Base-by-base conservation (phyloP, 2,329 filamentous ascomycete genomes). In the Coniochaeta sp. region DNA sequence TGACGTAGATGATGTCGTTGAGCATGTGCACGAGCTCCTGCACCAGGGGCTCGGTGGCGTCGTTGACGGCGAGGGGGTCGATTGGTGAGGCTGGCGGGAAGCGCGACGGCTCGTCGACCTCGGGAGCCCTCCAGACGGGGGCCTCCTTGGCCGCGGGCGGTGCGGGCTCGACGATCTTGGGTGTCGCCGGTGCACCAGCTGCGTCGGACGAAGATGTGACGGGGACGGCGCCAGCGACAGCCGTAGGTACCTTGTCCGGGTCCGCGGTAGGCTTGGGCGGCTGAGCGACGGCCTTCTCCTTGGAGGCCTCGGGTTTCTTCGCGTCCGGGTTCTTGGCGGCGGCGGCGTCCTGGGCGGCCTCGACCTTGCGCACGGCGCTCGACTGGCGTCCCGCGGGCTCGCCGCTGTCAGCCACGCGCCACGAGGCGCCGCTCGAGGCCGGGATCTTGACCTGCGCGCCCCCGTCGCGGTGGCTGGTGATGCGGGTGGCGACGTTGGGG, bases 1-100 rank as follows among this genome's bases (percentile, higher is more conserved):
- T 88, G 55, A 96, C 91, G 9, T 90, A 87, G 71, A 99, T 96
- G 68, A 99, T 89, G 74, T 96, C 91, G 77, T 99, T 99, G 68
- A 99, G 83, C 77, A 96, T 93, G 77, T 91, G 93, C 62, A 96
- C 91, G 6, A 99, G 81, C 69, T 98, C 91, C 75, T 97, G 92
- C 24, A 98, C 90, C 38, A 96, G 83, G 30, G 91, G 90, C 72
- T 98, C 93, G 62, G 87, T 85, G 58, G 89, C 91, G 68, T 91
- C 84, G 59, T 85, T 81, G 26, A 96, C 83, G 57, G 83, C 83
- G 61, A 97, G 78, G 62, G 92, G 86, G 70, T 96, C 90, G 66
- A 98, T 91, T 17, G 86, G 85, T 62, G 86, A 77, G 22, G 87
- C 77, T 50, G 88, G 83, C 59, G 84, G 85, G 70, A 83, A 83